Evolutionary conservation across 176 grass and related monocot species (phyloP).

Genomic region (Oryza australiensis): DNA sequence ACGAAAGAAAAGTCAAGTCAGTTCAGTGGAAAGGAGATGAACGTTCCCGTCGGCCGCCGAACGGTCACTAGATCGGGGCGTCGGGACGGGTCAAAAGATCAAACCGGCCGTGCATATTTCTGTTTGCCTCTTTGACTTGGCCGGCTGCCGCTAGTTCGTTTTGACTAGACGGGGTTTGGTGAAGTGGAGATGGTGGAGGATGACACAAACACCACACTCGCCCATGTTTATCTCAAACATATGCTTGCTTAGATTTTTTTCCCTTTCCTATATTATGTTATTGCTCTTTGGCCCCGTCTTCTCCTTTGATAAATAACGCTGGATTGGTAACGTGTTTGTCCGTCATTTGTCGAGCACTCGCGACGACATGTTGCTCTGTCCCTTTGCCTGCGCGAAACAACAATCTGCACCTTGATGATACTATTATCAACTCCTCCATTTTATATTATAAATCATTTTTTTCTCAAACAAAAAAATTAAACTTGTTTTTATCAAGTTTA

Average conservation of each 20-base stretch:
- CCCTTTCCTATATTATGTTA: neutral
- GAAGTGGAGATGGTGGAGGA: neutral
- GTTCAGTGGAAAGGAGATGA: neutral
- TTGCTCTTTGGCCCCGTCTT: neutral
- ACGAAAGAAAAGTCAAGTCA: neutral
- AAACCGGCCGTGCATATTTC: neutral
- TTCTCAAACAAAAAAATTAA: too few relatives aligned
- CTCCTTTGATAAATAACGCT: neutral
- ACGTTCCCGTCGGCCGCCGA: neutral
- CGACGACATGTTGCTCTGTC: neutral
- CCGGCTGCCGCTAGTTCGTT: neutral
- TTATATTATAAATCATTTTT: too few relatives aligned
- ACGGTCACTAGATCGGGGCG: too few relatives aligned
- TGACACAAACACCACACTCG: neutral
- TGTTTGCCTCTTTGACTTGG: neutral
- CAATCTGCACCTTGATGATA: neutral
- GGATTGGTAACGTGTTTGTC: neutral
- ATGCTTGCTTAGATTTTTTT: neutral
- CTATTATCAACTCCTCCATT: too few relatives aligned
- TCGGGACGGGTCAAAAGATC: neutral
- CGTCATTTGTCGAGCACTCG: neutral
- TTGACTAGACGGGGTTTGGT: neutral
- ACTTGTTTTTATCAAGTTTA: too few relatives aligned
- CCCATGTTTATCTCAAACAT: neutral
- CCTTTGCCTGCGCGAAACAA: neutral